Evolutionary conservation across 2,329 filamentous ascomycete genomes (phyloP), one percentile per base, ranked within the genome.

Genomic region (Colletotrichum orchidophilum): DNA sequence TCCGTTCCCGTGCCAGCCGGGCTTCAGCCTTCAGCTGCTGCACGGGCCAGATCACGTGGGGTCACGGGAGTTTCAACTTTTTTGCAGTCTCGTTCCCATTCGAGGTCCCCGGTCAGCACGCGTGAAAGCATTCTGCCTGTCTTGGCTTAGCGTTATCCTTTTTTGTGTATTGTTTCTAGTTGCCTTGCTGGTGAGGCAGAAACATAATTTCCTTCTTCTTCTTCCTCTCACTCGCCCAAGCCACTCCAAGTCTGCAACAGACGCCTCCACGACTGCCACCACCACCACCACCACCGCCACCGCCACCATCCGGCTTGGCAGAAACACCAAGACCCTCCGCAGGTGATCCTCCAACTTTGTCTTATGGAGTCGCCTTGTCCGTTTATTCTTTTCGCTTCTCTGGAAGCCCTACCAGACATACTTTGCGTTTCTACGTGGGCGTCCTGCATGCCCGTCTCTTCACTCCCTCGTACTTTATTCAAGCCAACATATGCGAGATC

Each of bases 31-130:
- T 21, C 50, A 63, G 13, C 29, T 27, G 33, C 21, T 9, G 64
- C 58, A 68, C 64, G 46, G 64, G 53, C 26, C 64, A 21, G 11
- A 63, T 71, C 68, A 71, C 68, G 68, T 71, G 68, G 64, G 12
- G 15, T 31, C 31, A 31, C 29, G 33, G 6, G 21, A 33, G 26
- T 29, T 46, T n/a, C 26, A 29, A 12, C 21, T n/a, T 24, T 26
- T 26, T 33, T n/a, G n/a, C n/a, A n/a, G n/a, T n/a, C n/a, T 21
- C 46, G 9, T 49, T 29, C 33, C 21, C 27, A 29, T 29, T 50
- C n/a, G 18, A 39, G 29, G 12, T 29, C 39, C 58, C 24, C 26
- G 50, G n/a, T 50, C 12, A 2, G 7, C 12, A 2, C 1, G 2
- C 24, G 31, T 13, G 33, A 59, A 65, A 31, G 35, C 64, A 62